Base-by-base conservation (phyloP, 2,329 filamentous ascomycete species). In the Cylindrodendrum hubeiense region DNA sequence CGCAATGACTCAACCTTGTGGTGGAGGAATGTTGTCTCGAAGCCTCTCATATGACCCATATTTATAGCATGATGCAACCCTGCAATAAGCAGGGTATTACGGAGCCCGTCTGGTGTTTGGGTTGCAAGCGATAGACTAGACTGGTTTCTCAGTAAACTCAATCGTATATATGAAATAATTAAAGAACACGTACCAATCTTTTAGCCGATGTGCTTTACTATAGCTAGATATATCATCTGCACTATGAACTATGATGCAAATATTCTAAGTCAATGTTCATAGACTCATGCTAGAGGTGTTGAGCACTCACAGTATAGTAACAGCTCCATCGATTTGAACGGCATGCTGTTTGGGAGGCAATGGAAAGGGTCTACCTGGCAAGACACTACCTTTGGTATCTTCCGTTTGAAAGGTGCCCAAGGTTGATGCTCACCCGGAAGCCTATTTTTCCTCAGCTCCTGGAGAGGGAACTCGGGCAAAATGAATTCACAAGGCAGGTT, bases 341-440 rank as follows among this genome's bases (percentile, higher is more conserved):
- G 71, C 71, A 73, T 71, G 1, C 10, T 34, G 7, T 67, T 70
- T 2, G 68, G 57, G 2, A 71, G 49, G 13, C 58, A 59, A 4
- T 62, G 15, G 9, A 66, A 64, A 0, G 65, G 58, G 1, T 67
- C 62, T 13, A 64, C 22, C 15, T 43, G 33, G 17, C 19, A 49
- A 4, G 67, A 46, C n/a, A 69, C 24, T 5, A 44, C 39, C 24
- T 49, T 22, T 12, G 52, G n/a, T 22, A 53, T 41, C 55, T 43
- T 24, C 8, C 12, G 21, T 4, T 55, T 24, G 5, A 30, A 28
- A 6, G 62, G 24, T 12, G 37, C 8, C 70, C 70, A 72, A 4
- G 70, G 66, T 28, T 69, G 58, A 49, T 72, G 71, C 49, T 72
- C 70, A 2, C 71, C 71, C 0, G 71, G 71, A 0, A 72, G 65